A percentile compares a stretch with the other conserved stretches of the same genome.
Conservation (phyloP, 495 filamentous ascomycete species). For the Talaromyces wortmannii region DNA sequence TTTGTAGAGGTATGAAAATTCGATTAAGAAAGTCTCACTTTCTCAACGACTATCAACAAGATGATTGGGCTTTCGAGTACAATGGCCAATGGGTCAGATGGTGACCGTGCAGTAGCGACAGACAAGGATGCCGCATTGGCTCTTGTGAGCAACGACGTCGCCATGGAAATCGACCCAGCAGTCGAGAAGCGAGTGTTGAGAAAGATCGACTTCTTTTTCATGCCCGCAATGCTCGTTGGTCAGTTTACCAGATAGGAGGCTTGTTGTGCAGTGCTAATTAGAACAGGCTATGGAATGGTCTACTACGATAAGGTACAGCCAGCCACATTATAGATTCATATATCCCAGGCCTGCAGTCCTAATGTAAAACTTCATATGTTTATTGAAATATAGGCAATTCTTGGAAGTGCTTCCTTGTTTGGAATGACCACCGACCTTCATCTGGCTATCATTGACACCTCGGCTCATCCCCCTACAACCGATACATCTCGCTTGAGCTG, state of each 20-base stretch:
- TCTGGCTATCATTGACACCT: slow-evolving; percentile 43
- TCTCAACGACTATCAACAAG: not conserved
- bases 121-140: slow-evolving; percentile 41
- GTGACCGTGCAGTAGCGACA: not conserved
- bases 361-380: not conserved
- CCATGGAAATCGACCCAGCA: slow-evolving; percentile 42
- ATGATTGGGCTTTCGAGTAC: not conserved
- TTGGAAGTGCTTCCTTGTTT: slow-evolving; percentile 65
- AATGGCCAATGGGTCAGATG: not conserved
- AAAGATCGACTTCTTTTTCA: slow-evolving; percentile 68
- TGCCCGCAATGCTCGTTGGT: slow-evolving; percentile 66
- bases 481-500: slow-evolving; percentile 61
- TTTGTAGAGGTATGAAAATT: not conserved
- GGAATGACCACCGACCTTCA: slow-evolving; percentile 66
- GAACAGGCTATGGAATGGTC: slow-evolving; percentile 58
- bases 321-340: slow-evolving; percentile 4
- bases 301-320: slow-evolving; percentile 69
- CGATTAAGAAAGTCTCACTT: no score
- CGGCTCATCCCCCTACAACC: slow-evolving; percentile 45
- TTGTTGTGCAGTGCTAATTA: not conserved
- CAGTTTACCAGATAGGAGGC: slow-evolving; percentile 1
- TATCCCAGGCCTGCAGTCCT: not conserved
- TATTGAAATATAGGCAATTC: slow-evolving; percentile 47
- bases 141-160: slow-evolving; percentile 41
- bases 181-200: slow-evolving; percentile 49